Conservation (phyloP, 2,329 filamentous ascomycete species). For the Fusarium nygamai region DNA sequence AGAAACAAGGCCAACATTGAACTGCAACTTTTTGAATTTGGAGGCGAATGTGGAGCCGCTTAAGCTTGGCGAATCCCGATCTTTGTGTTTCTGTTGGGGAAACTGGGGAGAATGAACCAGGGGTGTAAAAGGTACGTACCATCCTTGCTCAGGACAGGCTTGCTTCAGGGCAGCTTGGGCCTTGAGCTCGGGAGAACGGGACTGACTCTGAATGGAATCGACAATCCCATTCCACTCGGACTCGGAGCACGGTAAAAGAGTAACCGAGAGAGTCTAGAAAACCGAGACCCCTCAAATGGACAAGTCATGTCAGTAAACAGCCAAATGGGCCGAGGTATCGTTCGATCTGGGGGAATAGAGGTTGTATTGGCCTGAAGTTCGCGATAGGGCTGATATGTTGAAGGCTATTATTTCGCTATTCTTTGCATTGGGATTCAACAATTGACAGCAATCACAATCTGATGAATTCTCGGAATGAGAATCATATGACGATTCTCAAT, state of each 20-base stretch:
- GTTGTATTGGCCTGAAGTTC: conserved; percentile 12
- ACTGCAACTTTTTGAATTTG: not conserved
- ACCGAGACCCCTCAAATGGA: not conserved
- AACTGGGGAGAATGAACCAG: conserved; percentile 35
- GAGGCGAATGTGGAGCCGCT: conserved; percentile 10
- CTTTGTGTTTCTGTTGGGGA: conserved; percentile 44
- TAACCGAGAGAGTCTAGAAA: conserved; percentile 1
- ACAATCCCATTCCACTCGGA: not conserved
- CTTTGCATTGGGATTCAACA: conserved; percentile 20
- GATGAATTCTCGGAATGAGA: not conserved
- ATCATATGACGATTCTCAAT: conserved; percentile 9
- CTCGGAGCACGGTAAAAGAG: not conserved
- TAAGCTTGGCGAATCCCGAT: conserved; percentile 40
- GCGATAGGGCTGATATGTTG: conserved; percentile 31
- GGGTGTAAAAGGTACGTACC: conserved; percentile 26
- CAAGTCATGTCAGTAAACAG: conserved; percentile 25
- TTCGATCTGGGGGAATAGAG: conserved; percentile 27
- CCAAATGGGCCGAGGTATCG: conserved; percentile 39
- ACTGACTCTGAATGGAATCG: not conserved
- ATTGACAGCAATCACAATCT: not conserved
- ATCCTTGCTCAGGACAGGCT: not conserved
- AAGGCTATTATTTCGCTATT: not conserved
- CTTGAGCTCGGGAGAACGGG: conserved; percentile 30
- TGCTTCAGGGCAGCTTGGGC: not conserved
- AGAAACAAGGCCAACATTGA: conserved; percentile 2